Percentiles rank a stretch among this genome's conserved stretches.
These are phyloP conservation scores for Penicillium rolfsii DNA, from an alignment of 2,329 filamentous ascomycete genomes.

Conservation along the genomic window DNA sequence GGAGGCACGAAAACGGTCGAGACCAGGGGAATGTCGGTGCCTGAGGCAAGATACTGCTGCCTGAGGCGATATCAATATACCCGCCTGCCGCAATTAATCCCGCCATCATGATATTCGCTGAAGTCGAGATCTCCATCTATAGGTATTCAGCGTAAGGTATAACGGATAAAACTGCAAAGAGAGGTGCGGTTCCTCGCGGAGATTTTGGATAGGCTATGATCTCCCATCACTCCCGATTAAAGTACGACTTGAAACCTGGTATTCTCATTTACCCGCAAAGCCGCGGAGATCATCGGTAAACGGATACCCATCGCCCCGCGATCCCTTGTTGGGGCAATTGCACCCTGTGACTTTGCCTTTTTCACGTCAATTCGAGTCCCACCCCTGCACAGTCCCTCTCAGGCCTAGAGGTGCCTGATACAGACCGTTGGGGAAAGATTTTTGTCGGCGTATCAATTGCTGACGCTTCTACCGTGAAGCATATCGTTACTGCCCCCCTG, in stretches of 20 bases:
- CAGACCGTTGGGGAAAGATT: slow-evolving; percentile 8
- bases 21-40: neutral
- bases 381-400: slow-evolving; percentile 14
- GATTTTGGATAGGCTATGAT: neutral
- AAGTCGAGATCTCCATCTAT: neutral
- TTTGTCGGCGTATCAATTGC: slow-evolving; percentile 8
- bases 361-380: slow-evolving; percentile 12
- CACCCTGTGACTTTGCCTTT: slow-evolving; percentile 12
- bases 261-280: slow-evolving; percentile 16
- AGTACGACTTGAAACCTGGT: neutral
- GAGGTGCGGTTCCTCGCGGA: neutral
- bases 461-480: neutral
- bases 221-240: neutral
- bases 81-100: slow-evolving; percentile 9
- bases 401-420: neutral
- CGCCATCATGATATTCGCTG: neutral
- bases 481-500: slow-evolving; percentile 1
- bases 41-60: neutral
- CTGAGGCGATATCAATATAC: slow-evolving; percentile 15
- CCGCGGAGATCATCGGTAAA: slow-evolving; percentile 27
- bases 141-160: neutral
- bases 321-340: slow-evolving; percentile 18
- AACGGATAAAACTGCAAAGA: neutral
- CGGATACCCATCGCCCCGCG: slow-evolving; percentile 24
- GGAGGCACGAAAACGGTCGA: slow-evolving; percentile 18